phyloP scores from a whole-genome alignment of 2,329 filamentous ascomycete species.

The Neopestalotiopsis clavispora region DNA sequence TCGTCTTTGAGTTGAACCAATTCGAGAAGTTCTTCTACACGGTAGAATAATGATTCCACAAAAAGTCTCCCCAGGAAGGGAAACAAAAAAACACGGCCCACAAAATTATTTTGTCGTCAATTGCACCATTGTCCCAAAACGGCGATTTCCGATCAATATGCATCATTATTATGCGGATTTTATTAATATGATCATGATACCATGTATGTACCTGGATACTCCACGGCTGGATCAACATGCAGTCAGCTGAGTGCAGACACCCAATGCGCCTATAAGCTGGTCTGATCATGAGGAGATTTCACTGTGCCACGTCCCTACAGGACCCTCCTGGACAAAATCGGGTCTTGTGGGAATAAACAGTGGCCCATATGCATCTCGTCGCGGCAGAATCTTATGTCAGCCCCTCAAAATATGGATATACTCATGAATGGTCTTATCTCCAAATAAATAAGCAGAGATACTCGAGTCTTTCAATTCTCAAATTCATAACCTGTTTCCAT shows the following conservation, averaged over 20 bases:
- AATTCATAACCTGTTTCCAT: neutral
- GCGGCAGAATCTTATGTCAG: neutral
- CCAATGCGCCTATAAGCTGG: too few relatives aligned
- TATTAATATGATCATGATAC: too few relatives aligned
- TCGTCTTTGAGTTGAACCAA: neutral
- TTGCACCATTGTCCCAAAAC: too few relatives aligned
- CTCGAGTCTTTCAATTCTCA: neutral
- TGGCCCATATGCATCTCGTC: neutral
- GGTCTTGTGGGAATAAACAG: neutral
- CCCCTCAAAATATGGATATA: neutral
- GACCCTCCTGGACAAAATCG: neutral
- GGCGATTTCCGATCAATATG: too few relatives aligned
- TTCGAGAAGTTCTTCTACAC: neutral
- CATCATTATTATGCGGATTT: too few relatives aligned
- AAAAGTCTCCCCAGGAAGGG: too few relatives aligned
- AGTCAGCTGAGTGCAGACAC: too few relatives aligned
- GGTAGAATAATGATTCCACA: neutral
- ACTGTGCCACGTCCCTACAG: neutral
- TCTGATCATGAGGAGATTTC: too few relatives aligned
- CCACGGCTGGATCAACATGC: too few relatives aligned
- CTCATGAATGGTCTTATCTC: neutral
- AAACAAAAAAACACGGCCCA: too few relatives aligned
- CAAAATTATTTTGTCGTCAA: too few relatives aligned
- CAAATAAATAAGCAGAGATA: neutral
- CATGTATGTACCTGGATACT: too few relatives aligned